Conservation (phyloP, 495 filamentous ascomycete species). For the Trichoderma gamsii region DNA sequence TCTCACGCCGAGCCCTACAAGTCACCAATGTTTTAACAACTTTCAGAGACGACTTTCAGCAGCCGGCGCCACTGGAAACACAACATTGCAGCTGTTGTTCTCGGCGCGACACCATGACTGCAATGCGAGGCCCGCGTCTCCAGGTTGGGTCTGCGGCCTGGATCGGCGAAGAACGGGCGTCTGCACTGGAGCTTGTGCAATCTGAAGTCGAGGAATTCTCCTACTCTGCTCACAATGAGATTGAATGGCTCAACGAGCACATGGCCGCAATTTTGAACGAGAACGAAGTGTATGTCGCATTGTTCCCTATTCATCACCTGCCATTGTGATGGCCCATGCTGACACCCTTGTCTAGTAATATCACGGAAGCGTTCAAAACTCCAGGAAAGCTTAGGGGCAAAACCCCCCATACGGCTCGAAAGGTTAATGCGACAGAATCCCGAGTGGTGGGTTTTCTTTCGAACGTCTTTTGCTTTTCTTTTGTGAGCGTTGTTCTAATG, state of each 20-base stretch:
- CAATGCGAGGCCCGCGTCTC: constrained; percentile 45
- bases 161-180: constrained; percentile 46
- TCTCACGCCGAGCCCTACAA: neutral
- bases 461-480: neutral
- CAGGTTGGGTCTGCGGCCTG: constrained; percentile 51
- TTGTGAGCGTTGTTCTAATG: neutral
- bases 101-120: constrained; percentile 37
- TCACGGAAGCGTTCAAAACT: constrained; percentile 92
- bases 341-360: constrained; percentile 54
- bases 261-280: constrained; percentile 89
- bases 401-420: constrained; percentile 78
- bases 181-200: constrained; percentile 43
- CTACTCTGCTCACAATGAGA: constrained; percentile 80
- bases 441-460: constrained; percentile 58
- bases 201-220: constrained; percentile 81
- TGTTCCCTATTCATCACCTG: neutral
- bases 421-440: constrained; percentile 55
- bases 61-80: neutral
- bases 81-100: constrained; percentile 3
- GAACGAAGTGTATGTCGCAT: constrained; percentile 67
- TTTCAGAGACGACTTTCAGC: neutral
- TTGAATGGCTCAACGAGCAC: constrained; percentile 96
- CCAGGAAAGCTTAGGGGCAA: constrained; percentile 91
- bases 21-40: constrained; percentile 6
- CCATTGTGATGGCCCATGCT: constrained; percentile 25